These are phyloP conservation scores for Hippophae gyantsensis DNA, from an alignment of 306 rosid species.

Conservation along the genomic window DNA sequence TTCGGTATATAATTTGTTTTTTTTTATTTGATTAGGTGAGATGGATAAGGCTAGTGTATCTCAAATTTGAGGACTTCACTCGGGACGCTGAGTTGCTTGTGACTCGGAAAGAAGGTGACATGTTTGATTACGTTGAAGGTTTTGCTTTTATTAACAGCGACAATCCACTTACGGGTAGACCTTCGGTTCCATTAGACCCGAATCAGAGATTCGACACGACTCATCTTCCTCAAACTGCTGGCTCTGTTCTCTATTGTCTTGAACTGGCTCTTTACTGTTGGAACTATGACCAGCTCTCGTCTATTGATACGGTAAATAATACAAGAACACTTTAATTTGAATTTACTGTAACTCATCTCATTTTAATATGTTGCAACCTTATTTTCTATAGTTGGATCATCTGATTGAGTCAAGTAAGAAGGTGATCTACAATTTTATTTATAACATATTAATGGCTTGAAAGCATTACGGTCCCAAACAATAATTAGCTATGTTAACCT, in stretches of 20 bases:
- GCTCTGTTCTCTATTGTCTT: constrained; percentile 77
- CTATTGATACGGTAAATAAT: constrained; percentile 55
- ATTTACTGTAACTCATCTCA: neutral
- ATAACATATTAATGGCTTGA: too few species aligned
- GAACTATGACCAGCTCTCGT: constrained; percentile 29
- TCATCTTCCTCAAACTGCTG: constrained; percentile 35
- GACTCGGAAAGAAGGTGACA: constrained; percentile 42
- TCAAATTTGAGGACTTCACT: constrained; percentile 56
- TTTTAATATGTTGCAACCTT: constrained; percentile 1
- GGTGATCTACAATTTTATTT: too few species aligned
- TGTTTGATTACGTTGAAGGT: constrained; percentile 94
- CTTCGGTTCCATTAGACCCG: constrained; percentile 49
- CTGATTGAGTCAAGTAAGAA: neutral
- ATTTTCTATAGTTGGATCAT: constrained; percentile 9
- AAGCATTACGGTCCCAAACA: too few species aligned
- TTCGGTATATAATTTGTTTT: constrained; percentile 5
- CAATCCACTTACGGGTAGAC: constrained; percentile 61
- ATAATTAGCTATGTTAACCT: too few species aligned
- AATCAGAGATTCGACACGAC: constrained; percentile 39
- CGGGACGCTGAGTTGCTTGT: constrained; percentile 77
- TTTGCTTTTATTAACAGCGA: constrained; percentile 67
- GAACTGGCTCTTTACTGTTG: constrained; percentile 71
- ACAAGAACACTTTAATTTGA: neutral
- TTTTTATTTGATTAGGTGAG: constrained; percentile 50
- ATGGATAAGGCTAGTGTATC: constrained; percentile 82